phyloP scores from a whole-genome alignment of 169 alveolate species.

The Prorocentrum cordatum region DNA sequence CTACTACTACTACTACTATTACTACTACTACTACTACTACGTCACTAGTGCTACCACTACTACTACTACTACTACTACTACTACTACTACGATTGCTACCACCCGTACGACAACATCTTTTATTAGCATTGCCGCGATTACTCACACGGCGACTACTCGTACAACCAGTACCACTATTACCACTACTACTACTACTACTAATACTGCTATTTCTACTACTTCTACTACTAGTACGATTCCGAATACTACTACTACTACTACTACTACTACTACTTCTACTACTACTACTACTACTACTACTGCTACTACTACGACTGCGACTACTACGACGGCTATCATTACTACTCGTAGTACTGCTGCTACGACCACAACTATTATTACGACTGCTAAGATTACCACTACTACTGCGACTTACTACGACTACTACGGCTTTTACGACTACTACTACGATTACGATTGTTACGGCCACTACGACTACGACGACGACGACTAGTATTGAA shows the following conservation, averaged over 20 bases:
- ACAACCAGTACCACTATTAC: not conserved
- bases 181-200: not conserved
- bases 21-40: not conserved
- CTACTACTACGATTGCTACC: not conserved
- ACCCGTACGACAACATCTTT: not conserved
- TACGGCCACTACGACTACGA: not conserved
- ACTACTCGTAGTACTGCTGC: not conserved
- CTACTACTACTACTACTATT: not conserved
- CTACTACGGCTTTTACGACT: not conserved
- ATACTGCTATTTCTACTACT: not conserved
- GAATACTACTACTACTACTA: not conserved
- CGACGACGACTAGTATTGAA: not conserved
- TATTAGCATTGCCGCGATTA: not conserved
- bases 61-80: not conserved
- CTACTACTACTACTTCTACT: slow-evolving; percentile 1
- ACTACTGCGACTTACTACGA: not conserved
- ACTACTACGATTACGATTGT: not conserved
- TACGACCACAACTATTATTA: not conserved
- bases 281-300: not conserved
- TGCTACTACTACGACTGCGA: not conserved
- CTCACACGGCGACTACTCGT: not conserved
- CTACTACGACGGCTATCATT: not conserved
- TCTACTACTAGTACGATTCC: not conserved
- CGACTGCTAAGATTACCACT: not conserved
- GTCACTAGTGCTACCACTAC: not conserved